Conservation (phyloP, 768 basidiomycete genomes). For the Collybia sordida region DNA sequence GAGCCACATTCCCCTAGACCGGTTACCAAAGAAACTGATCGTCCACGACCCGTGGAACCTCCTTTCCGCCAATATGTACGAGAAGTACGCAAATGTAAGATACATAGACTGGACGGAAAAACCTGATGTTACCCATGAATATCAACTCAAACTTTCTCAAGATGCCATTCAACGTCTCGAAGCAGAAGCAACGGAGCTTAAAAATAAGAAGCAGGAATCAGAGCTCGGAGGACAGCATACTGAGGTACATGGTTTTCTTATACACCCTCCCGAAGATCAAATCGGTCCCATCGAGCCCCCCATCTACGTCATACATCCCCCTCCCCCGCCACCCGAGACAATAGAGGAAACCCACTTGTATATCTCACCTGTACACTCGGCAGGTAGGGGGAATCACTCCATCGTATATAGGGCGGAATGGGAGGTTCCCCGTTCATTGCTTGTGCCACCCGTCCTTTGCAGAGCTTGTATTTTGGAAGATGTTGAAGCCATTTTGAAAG, state of each 20-base stretch:
- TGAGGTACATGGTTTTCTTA: constrained; percentile 8
- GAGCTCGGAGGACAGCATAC: neutral
- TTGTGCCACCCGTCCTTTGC: neutral
- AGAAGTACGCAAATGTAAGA: neutral
- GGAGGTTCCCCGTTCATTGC: constrained; percentile 1
- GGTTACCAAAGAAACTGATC: constrained; percentile 35
- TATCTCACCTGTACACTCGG: neutral
- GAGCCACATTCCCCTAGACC: constrained; percentile 21
- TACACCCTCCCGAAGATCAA: constrained; percentile 4
- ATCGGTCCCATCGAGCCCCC: constrained; percentile 17
- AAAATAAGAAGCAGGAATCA: neutral
- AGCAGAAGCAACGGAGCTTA: constrained; percentile 2
- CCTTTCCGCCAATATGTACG: constrained; percentile 18
- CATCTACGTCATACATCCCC: constrained; percentile 28
- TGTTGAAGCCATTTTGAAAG: constrained; percentile 9
- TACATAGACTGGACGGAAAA: constrained; percentile 23
- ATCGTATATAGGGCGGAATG: neutral
- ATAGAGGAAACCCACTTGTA: constrained; percentile 22
- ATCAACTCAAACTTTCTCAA: constrained; percentile 22
- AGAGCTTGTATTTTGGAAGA: neutral
- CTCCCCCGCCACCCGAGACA: constrained; percentile 18
- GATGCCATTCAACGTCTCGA: constrained; percentile 6
- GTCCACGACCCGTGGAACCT: constrained; percentile 44
- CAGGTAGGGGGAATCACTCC: neutral
- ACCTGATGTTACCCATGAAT: constrained; percentile 28